Percentiles rank a stretch among this genome's conserved stretches.
phyloP scores from a whole-genome alignment of 2,329 filamentous ascomycete species.

The Knufia petricola region DNA sequence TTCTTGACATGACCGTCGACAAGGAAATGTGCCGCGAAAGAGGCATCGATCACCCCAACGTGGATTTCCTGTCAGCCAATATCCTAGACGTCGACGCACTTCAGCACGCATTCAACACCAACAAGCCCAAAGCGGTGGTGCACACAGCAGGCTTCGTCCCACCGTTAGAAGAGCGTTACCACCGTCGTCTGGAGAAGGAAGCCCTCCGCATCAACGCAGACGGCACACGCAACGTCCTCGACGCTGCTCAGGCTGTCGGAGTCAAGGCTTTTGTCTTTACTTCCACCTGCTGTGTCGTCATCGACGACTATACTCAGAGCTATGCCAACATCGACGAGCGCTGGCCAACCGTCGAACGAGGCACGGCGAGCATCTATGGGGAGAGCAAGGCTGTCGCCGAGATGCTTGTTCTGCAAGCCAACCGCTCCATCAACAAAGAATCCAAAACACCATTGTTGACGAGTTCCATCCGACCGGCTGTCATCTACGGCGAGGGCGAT shows the following conservation, averaged over 20 bases:
- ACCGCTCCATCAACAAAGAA: slow-evolving; percentile 14
- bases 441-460: slow-evolving; percentile 24
- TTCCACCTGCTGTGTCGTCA: slow-evolving; percentile 45
- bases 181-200: slow-evolving; percentile 27
- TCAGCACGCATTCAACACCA: slow-evolving; percentile 29
- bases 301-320: slow-evolving; percentile 37
- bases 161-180: slow-evolving; percentile 29
- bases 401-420: slow-evolving; percentile 31
- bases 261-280: slow-evolving; percentile 47
- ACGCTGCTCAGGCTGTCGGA: slow-evolving; percentile 34
- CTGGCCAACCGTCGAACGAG: slow-evolving; percentile 30
- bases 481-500: slow-evolving; percentile 36
- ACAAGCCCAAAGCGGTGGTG: slow-evolving; percentile 41
- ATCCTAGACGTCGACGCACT: slow-evolving; percentile 27
- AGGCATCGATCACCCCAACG: slow-evolving; percentile 6
- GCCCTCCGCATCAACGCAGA: slow-evolving; percentile 45
- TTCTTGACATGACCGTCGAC: slow-evolving; percentile 26
- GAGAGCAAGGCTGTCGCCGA: slow-evolving; percentile 37
- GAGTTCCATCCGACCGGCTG: slow-evolving; percentile 35
- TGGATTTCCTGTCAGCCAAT: slow-evolving; percentile 27
- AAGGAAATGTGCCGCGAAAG: neutral
- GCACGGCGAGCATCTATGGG: slow-evolving; percentile 33
- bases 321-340: slow-evolving; percentile 32
- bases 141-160: slow-evolving; percentile 45
- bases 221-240: slow-evolving; percentile 45